Evolutionary conservation across 2,329 filamentous ascomycete species (phyloP).

Genomic region (Domatiomyces catenatus): DNA sequence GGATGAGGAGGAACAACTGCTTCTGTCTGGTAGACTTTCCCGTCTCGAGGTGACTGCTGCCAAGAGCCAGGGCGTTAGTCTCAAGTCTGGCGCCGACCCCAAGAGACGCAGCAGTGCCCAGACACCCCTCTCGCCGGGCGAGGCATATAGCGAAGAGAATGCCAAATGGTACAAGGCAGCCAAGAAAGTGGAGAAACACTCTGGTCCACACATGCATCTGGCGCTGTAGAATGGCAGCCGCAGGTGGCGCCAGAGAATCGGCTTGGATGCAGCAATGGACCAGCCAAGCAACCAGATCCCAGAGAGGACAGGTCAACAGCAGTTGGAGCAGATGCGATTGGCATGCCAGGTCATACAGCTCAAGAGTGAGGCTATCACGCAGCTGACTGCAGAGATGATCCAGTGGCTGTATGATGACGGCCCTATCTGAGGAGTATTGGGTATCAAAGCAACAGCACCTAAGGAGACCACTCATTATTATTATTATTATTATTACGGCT

Average conservation of each 20-base stretch:
- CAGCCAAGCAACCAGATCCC: no score
- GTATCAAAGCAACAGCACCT: background rate
- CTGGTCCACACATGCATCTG: slow-evolving; percentile 13
- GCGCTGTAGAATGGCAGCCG: slow-evolving; percentile 8
- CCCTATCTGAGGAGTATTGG: background rate
- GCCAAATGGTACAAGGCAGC: slow-evolving; percentile 18
- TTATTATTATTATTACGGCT: background rate
- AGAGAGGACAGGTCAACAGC: background rate
- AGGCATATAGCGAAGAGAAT: slow-evolving; percentile 12
- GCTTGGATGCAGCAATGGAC: background rate
- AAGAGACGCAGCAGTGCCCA: slow-evolving; percentile 2
- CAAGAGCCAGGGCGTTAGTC: slow-evolving; percentile 7
- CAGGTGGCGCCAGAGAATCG: background rate
- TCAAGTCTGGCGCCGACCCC: slow-evolving; percentile 9
- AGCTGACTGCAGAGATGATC: background rate
- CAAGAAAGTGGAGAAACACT: slow-evolving; percentile 18
- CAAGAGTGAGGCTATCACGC: background rate
- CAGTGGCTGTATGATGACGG: background rate
- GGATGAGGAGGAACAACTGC: slow-evolving; percentile 14
- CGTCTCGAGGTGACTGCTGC: background rate
- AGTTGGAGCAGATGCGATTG: background rate
- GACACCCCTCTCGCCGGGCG: background rate
- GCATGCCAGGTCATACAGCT: background rate
- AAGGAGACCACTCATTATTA: background rate
- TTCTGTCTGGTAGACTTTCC: slow-evolving; percentile 6